Evolutionary conservation across 2,329 filamentous ascomycete genomes (phyloP).

Genomic region (Huntiella savannae): DNA sequence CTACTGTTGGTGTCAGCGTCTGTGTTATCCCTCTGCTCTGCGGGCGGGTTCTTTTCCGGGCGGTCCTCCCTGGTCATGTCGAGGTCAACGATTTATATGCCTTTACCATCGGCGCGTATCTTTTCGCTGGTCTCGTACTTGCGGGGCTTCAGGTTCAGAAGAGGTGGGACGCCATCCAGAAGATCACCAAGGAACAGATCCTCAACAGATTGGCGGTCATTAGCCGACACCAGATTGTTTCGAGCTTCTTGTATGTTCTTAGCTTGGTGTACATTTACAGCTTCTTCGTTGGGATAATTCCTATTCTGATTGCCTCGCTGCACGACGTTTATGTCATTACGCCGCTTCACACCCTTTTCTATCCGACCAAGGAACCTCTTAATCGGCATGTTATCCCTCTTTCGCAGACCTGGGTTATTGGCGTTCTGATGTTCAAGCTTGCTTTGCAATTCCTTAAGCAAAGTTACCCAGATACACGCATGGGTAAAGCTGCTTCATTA

Average conservation of each 20-base stretch:
- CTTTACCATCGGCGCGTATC: constrained; percentile 76
- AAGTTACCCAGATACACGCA: constrained; percentile 29
- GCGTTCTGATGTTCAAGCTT: constrained; percentile 76
- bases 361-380: constrained; percentile 18
- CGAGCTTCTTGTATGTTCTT: constrained; percentile 11
- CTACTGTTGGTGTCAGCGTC: constrained; percentile 63
- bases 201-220: constrained; percentile 13
- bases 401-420: constrained; percentile 86
- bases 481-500: constrained; percentile 54
- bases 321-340: constrained; percentile 80
- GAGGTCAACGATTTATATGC: constrained; percentile 90
- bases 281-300: constrained; percentile 59
- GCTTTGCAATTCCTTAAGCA: constrained; percentile 29
- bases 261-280: constrained; percentile 53
- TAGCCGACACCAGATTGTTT: constrained; percentile 17
- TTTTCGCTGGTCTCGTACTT: constrained; percentile 40
- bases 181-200: constrained; percentile 12
- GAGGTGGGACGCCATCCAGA: not conserved
- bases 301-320: constrained; percentile 57
- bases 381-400: constrained; percentile 55
- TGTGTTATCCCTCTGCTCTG: constrained; percentile 77
- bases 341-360: constrained; percentile 65
- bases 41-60: constrained; percentile 59
- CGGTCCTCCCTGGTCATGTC: constrained; percentile 50
- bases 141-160: not conserved